Conservation (phyloP, 768 basidiomycete species). For the Leccinellum rugosiceps region DNA sequence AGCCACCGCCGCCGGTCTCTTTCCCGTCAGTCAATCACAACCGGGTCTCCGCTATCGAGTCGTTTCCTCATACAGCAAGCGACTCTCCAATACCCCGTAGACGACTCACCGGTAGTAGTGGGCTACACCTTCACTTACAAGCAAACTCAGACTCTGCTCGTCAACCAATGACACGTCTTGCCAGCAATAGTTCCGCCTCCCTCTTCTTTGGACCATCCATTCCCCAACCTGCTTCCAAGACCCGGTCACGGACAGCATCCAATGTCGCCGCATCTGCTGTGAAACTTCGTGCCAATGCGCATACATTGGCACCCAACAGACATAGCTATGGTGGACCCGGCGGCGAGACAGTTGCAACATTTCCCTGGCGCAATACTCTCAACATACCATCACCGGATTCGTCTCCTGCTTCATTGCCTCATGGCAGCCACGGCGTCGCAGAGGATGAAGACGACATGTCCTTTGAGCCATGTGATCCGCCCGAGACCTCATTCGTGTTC, state of each 20-base stretch:
- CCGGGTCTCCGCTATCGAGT: constrained; percentile 36
- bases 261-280: constrained; percentile 9
- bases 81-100: constrained; percentile 56
- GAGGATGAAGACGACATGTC: constrained; percentile 56
- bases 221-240: constrained; percentile 25
- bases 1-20: constrained; percentile 17
- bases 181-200: constrained; percentile 54
- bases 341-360: constrained; percentile 27
- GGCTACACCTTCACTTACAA: constrained; percentile 31
- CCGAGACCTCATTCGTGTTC: constrained; percentile 53
- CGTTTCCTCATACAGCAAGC: constrained; percentile 41
- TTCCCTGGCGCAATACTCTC: constrained; percentile 38
- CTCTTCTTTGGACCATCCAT: constrained; percentile 61
- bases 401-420: constrained; percentile 39
- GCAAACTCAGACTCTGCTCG: constrained; percentile 25
- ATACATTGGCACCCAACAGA: constrained; percentile 42
- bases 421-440: constrained; percentile 26
- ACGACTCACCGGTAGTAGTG: constrained; percentile 43
- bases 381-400: constrained; percentile 48
- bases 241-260: constrained; percentile 24
- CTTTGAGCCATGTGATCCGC: constrained; percentile 43
- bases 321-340: constrained; percentile 65
- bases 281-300: constrained; percentile 7
- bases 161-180: constrained; percentile 46
- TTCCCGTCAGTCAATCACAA: constrained; percentile 41